These are phyloP conservation scores for Pythium oligandrum DNA, from an alignment of 352 stramenopile species.

Conservation along the genomic window DNA sequence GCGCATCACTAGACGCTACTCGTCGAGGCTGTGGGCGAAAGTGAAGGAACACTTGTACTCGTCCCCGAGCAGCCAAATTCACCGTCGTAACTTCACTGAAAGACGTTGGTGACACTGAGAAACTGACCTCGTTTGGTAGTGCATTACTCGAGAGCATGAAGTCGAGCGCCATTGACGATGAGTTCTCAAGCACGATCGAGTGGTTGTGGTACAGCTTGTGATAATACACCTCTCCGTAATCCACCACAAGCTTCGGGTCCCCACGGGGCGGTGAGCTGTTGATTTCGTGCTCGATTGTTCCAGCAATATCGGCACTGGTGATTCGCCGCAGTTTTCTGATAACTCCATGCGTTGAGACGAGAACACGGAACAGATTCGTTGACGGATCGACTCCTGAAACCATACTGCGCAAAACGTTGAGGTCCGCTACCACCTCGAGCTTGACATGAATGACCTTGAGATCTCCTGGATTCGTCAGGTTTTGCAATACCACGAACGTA, in stretches of 20 bases:
- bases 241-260: slow-evolving; percentile 42
- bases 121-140: slow-evolving; percentile 71
- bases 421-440: slow-evolving; percentile 81
- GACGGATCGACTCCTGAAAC: slow-evolving; percentile 57
- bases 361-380: slow-evolving; percentile 81
- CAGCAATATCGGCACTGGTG: slow-evolving; percentile 46
- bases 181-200: slow-evolving; percentile 87
- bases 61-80: slow-evolving; percentile 57
- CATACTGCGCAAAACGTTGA: slow-evolving; percentile 82
- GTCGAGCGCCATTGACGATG: slow-evolving; percentile 75
- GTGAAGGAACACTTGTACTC: slow-evolving; percentile 85
- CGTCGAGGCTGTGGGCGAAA: slow-evolving; percentile 65
- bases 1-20: slow-evolving; percentile 10
- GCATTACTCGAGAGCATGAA: slow-evolving; percentile 86
- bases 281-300: neutral
- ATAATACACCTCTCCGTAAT: slow-evolving; percentile 86
- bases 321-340: slow-evolving; percentile 45
- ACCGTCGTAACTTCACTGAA: slow-evolving; percentile 80
- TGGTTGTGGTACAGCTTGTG: slow-evolving; percentile 89
- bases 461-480: slow-evolving; percentile 73
- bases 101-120: slow-evolving; percentile 78
- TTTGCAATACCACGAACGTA: slow-evolving; percentile 84
- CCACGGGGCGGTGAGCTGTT: neutral
- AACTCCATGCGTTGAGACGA: slow-evolving; percentile 72
- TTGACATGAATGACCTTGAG: slow-evolving; percentile 86